These are phyloP conservation scores for Talaromyces sp. DNA, from an alignment of 2,329 filamentous ascomycete genomes.

Conservation along the genomic window DNA sequence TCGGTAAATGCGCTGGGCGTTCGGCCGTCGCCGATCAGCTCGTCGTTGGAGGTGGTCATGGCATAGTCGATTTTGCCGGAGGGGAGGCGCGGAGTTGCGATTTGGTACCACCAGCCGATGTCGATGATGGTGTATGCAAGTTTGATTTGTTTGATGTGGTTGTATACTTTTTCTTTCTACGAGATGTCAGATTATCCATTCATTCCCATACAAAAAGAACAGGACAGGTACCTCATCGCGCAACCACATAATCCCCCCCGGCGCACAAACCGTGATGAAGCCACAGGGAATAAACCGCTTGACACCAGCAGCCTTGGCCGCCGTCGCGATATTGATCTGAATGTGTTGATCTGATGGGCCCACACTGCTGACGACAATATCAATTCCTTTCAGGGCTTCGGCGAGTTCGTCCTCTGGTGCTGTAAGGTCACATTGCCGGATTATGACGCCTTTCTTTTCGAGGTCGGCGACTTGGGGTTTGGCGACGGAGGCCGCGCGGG, in stretches of 20 bases:
- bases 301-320: conserved; percentile 45
- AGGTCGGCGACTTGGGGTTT: conserved; percentile 41
- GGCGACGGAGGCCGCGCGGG: conserved; percentile 40
- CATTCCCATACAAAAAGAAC: neutral
- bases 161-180: conserved; percentile 48
- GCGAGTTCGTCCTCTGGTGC: conserved; percentile 11
- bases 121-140: conserved; percentile 54
- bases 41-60: conserved; percentile 37
- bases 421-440: conserved; percentile 25
- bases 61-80: conserved; percentile 40
- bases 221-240: conserved; percentile 29
- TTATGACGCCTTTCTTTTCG: conserved; percentile 34
- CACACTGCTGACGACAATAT: conserved; percentile 43
- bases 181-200: neutral
- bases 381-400: conserved; percentile 27
- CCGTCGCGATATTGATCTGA: conserved; percentile 42
- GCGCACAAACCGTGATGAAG: conserved; percentile 40
- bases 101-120: conserved; percentile 53
- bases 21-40: conserved; percentile 26
- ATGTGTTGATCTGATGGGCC: conserved; percentile 23
- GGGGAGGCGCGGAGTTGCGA: conserved; percentile 37
- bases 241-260: conserved; percentile 35
- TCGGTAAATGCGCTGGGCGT: conserved; percentile 40
- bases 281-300: conserved; percentile 48
- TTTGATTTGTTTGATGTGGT: conserved; percentile 42